A percentile compares a stretch with the other conserved stretches of the same genome.
Conservation (phyloP, 2,329 filamentous ascomycete genomes). For the Diaporthe longicolla region DNA sequence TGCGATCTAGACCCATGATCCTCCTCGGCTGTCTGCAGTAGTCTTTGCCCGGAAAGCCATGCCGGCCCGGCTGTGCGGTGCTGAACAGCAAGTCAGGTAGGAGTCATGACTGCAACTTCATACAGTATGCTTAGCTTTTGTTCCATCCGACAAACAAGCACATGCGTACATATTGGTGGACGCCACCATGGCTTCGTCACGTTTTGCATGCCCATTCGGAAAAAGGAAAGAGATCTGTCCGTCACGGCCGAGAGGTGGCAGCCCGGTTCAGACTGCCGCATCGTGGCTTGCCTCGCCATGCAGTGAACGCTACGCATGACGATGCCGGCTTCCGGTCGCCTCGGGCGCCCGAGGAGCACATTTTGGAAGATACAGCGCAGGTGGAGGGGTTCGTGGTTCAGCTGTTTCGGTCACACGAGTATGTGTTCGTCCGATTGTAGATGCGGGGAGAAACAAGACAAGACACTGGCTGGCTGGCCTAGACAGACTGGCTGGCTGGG, state of each 20-base stretch:
- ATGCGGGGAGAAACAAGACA: slow-evolving; percentile 3
- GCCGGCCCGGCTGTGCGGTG: not conserved
- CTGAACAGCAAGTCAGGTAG: not conserved
- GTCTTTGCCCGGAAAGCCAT: not conserved
- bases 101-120: not conserved
- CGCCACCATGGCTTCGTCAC: not conserved
- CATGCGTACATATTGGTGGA: not conserved
- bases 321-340: slow-evolving; percentile 15
- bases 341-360: too few species aligned
- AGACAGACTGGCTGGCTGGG: slow-evolving; percentile 18
- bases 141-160: not conserved
- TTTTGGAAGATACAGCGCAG: too few species aligned
- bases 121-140: not conserved
- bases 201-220: not conserved
- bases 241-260: slow-evolving; percentile 22
- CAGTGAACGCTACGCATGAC: not conserved
- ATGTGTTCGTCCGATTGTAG: not conserved
- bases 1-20: not conserved
- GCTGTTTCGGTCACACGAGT: slow-evolving; percentile 13
- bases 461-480: not conserved
- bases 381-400: not conserved
- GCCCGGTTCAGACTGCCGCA: not conserved
- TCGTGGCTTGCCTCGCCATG: slow-evolving; percentile 15
- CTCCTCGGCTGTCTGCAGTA: slow-evolving; percentile 8
- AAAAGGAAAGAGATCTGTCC: not conserved